Conservation (phyloP, 805 yeast genomes). For the Blastobotrys chiropterorum region DNA sequence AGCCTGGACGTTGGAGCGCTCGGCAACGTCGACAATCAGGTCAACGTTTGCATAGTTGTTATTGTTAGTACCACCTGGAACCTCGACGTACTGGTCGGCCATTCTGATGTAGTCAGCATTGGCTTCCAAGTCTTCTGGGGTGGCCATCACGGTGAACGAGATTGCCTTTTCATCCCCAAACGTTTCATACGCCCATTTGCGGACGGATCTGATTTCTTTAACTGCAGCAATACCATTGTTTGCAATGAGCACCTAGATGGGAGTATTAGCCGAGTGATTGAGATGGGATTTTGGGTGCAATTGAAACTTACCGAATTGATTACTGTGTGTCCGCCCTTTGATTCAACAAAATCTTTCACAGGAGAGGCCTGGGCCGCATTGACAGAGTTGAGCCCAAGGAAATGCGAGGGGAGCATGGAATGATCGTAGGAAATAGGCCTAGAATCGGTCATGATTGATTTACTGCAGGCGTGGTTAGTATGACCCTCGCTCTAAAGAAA, state of each 20-base stretch:
- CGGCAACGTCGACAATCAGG: constrained; percentile 93
- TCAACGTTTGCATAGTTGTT: constrained; percentile 98
- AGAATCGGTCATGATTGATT: neutral
- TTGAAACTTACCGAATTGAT: constrained; percentile 53
- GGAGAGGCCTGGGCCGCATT: constrained; percentile 63
- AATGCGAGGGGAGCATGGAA: constrained; percentile 55
- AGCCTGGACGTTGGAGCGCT: constrained; percentile 92
- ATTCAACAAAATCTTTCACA: constrained; percentile 76
- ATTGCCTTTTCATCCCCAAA: constrained; percentile 93
- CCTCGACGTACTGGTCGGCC: constrained; percentile 98
- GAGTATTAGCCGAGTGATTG: too few species aligned
- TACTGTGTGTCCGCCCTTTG: constrained; percentile 92
- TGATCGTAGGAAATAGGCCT: constrained; percentile 19
- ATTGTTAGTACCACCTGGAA: constrained; percentile 98
- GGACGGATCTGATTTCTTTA: constrained; percentile 91
- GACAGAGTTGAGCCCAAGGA: constrained; percentile 75
- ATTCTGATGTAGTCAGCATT: constrained; percentile 96
- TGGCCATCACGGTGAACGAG: constrained; percentile 96
- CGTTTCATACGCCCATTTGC: constrained; percentile 99
- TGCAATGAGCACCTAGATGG: constrained; percentile 80
- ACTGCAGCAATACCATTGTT: constrained; percentile 99
- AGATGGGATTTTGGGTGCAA: too few species aligned
- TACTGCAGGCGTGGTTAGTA: neutral
- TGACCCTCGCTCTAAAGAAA: too few species aligned
- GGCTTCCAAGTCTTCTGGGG: constrained; percentile 97